phyloP scores from a whole-genome alignment of 352 stramenopile genomes.

The Phytophthora tentaculata region DNA sequence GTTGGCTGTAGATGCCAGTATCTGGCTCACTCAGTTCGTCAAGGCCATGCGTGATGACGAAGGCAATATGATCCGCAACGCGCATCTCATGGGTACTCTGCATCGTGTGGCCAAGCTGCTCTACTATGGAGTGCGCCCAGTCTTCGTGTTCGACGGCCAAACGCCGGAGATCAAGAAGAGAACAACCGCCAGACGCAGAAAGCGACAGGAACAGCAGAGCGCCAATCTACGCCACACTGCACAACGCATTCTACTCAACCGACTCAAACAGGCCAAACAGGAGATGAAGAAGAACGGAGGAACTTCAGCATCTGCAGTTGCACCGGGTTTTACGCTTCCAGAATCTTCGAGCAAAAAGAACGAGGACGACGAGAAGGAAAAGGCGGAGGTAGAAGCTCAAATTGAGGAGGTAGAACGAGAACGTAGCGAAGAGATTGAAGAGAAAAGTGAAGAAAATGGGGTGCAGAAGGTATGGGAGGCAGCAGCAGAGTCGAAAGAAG shows the following conservation, averaged over 20 bases:
- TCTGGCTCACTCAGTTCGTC: constrained; percentile 99
- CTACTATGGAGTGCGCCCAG: constrained; percentile 96
- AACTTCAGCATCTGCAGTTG: constrained; percentile 46
- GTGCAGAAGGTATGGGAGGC: constrained; percentile 22
- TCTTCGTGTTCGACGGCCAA: constrained; percentile 99
- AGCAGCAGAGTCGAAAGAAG: constrained; percentile 33
- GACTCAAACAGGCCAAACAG: constrained; percentile 69
- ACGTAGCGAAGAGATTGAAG: constrained; percentile 8
- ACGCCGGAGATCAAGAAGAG: constrained; percentile 97
- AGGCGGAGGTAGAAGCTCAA: constrained; percentile 7
- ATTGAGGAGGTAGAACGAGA: constrained; percentile 4
- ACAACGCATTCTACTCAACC: constrained; percentile 95
- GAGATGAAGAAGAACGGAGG: constrained; percentile 67
- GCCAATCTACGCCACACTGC: constrained; percentile 92
- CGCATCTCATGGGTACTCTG: constrained; percentile 95
- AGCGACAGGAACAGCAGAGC: constrained; percentile 71
- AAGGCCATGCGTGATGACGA: constrained; percentile 98
- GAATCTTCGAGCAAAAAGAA: constrained; percentile 13
- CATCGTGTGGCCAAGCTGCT: constrained; percentile 94
- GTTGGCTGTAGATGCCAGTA: constrained; percentile 98
- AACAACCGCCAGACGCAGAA: constrained; percentile 72
- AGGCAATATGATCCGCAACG: constrained; percentile 94
- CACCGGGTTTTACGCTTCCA: constrained; percentile 63
- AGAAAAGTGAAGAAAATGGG: constrained; percentile 23
- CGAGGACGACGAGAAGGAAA: constrained; percentile 1